phyloP scores from a whole-genome alignment of 441 rosid genomes.

The Syzygium malaccense region DNA sequence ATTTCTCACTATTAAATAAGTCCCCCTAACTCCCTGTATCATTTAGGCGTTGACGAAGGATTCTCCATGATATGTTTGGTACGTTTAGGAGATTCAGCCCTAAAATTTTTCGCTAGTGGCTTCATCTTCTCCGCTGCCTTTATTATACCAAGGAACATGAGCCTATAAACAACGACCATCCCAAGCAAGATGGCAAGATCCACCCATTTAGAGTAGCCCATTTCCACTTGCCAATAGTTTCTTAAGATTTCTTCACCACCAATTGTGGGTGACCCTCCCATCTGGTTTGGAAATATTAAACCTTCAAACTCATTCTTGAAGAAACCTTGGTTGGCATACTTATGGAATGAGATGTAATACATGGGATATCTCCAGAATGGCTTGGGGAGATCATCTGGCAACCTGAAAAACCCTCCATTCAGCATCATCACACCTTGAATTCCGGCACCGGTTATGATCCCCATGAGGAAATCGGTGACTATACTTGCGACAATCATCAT shows the following conservation, averaged over 20 bases:
- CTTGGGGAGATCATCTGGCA: slow-evolving; percentile 37
- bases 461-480: slow-evolving; percentile 43
- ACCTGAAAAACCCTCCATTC: slow-evolving; percentile 38
- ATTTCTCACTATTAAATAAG: not conserved
- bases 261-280: slow-evolving; percentile 9
- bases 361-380: slow-evolving; percentile 42
- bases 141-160: slow-evolving; percentile 22
- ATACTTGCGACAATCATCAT: slow-evolving; percentile 53
- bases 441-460: slow-evolving; percentile 43
- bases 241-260: slow-evolving; percentile 31
- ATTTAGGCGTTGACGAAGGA: not conserved
- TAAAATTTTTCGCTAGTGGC: slow-evolving; percentile 18
- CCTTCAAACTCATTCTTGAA: slow-evolving; percentile 53
- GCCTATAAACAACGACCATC: slow-evolving; percentile 30
- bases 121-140: slow-evolving; percentile 26
- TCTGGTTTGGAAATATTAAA: slow-evolving; percentile 16
- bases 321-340: slow-evolving; percentile 42
- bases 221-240: slow-evolving; percentile 26
- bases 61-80: slow-evolving; percentile 6
- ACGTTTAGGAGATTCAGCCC: not conserved
- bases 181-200: slow-evolving; percentile 32
- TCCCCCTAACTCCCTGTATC: not conserved
- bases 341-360: slow-evolving; percentile 41
- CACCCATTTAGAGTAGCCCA: slow-evolving; percentile 45
- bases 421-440: slow-evolving; percentile 43